phyloP scores from a whole-genome alignment of 108 stramenopile genomes.

The Skeletonema menzelii region DNA sequence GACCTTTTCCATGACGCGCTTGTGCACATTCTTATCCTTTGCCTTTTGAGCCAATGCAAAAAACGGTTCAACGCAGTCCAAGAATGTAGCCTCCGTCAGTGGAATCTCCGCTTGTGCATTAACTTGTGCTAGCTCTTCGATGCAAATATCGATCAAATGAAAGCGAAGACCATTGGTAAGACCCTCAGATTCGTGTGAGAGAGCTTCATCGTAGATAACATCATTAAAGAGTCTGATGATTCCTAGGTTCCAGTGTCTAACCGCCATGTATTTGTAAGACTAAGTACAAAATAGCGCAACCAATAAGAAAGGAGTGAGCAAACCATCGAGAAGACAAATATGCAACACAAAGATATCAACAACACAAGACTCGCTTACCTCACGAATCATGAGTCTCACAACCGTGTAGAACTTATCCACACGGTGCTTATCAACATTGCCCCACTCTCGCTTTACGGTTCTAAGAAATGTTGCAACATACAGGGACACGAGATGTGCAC shows the following conservation, averaged over 20 bases:
- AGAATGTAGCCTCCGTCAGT: slow-evolving; percentile 82
- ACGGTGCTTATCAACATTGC: slow-evolving; percentile 90
- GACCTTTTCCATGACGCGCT: slow-evolving; percentile 78
- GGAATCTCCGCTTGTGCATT: slow-evolving; percentile 63
- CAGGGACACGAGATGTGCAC: slow-evolving; percentile 80
- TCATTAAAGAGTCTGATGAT: slow-evolving; percentile 89
- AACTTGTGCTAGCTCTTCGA: slow-evolving; percentile 85
- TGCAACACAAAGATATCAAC: neutral
- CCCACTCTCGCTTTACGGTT: slow-evolving; percentile 89
- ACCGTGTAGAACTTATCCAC: slow-evolving; percentile 93
- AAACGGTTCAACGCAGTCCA: slow-evolving; percentile 85
- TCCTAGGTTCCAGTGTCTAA: slow-evolving; percentile 82
- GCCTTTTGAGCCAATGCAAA: slow-evolving; percentile 75
- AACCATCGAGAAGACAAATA: neutral
- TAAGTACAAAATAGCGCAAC: slow-evolving; percentile 10
- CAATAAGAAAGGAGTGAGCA: neutral
- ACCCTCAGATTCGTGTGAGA: slow-evolving; percentile 59
- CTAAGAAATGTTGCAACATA: slow-evolving; percentile 85
- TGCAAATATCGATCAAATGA: slow-evolving; percentile 85
- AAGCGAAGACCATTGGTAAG: slow-evolving; percentile 82
- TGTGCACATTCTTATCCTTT: slow-evolving; percentile 70
- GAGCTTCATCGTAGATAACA: slow-evolving; percentile 79
- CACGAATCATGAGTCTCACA: slow-evolving; percentile 71
- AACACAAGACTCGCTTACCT: slow-evolving; percentile 37
- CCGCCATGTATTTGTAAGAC: slow-evolving; percentile 86